Conservation (phyloP, 768 basidiomycete species). For the Collybia sordida region DNA sequence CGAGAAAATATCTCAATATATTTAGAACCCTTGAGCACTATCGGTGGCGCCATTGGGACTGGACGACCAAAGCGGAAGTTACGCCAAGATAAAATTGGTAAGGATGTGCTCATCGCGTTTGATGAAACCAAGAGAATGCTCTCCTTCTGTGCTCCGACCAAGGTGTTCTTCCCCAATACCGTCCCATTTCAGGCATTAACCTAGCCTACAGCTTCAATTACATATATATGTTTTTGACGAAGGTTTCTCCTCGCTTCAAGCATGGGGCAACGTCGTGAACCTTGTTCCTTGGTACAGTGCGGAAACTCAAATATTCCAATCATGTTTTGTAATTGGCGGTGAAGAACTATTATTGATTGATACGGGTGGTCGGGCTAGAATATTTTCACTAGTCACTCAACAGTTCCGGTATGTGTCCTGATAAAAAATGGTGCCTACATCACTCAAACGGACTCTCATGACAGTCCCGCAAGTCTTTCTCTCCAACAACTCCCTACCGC, state of each 20-base stretch:
- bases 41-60: slow-evolving; percentile 30
- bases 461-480: slow-evolving; percentile 46
- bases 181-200: background rate
- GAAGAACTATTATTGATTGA: slow-evolving; percentile 58
- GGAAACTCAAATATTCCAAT: slow-evolving; percentile 25
- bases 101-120: slow-evolving; percentile 43
- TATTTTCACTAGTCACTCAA: slow-evolving; percentile 54
- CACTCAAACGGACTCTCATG: background rate
- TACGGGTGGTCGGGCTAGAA: slow-evolving; percentile 35
- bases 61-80: slow-evolving; percentile 27
- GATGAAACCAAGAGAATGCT: slow-evolving; percentile 53
- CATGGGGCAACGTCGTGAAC: slow-evolving; percentile 37
- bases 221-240: slow-evolving; percentile 52
- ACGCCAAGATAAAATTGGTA: slow-evolving; percentile 45
- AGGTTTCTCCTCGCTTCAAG: slow-evolving; percentile 36
- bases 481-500: slow-evolving; percentile 31
- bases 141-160: slow-evolving; percentile 40
- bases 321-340: slow-evolving; percentile 45
- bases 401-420: slow-evolving; percentile 48
- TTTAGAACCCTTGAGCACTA: slow-evolving; percentile 28
- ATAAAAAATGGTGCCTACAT: background rate
- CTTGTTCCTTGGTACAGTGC: slow-evolving; percentile 43
- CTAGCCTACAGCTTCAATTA: slow-evolving; percentile 27
- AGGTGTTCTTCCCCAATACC: slow-evolving; percentile 20
- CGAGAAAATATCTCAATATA: slow-evolving; percentile 34